A percentile compares a stretch with the other conserved stretches of the same genome.
Evolutionary conservation across 192 early-diverging fungal genomes (phyloP).

Genomic region (Backusella australiensis): DNA sequence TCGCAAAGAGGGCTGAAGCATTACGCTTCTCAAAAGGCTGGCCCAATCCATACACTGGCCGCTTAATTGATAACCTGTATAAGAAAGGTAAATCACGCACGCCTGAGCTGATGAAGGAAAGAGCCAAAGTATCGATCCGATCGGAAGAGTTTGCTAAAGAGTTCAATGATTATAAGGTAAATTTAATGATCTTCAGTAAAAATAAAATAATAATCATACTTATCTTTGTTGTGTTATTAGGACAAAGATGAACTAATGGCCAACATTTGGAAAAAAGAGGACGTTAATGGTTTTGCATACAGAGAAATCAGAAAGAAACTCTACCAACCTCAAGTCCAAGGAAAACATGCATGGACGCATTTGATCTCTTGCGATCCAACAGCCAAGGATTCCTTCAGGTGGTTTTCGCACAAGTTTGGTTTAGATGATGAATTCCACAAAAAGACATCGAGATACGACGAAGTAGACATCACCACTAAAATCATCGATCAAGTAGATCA

Average conservation of each 20-base stretch:
- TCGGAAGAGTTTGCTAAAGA: background rate
- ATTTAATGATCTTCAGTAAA: background rate
- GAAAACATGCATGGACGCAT: background rate
- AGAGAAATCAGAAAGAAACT: background rate
- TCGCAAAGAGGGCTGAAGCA: accelerated
- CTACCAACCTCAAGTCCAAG: background rate
- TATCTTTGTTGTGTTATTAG: background rate
- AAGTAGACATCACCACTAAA: background rate
- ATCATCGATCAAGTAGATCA: background rate
- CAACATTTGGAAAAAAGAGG: background rate
- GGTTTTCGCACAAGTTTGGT: conserved; percentile 18
- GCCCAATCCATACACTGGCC: background rate
- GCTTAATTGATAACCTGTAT: background rate
- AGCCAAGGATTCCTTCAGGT: background rate
- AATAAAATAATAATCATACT: background rate
- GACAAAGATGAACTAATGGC: background rate
- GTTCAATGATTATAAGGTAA: background rate
- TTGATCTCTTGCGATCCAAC: background rate
- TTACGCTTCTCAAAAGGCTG: background rate
- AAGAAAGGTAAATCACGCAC: background rate
- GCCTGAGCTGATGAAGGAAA: background rate
- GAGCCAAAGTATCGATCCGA: background rate
- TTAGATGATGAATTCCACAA: background rate
- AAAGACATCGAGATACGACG: background rate
- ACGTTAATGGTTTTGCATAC: too few relatives aligned